phyloP scores from a whole-genome alignment of 1,139 yeast genomes.

The Suhomyces maxii region DNA sequence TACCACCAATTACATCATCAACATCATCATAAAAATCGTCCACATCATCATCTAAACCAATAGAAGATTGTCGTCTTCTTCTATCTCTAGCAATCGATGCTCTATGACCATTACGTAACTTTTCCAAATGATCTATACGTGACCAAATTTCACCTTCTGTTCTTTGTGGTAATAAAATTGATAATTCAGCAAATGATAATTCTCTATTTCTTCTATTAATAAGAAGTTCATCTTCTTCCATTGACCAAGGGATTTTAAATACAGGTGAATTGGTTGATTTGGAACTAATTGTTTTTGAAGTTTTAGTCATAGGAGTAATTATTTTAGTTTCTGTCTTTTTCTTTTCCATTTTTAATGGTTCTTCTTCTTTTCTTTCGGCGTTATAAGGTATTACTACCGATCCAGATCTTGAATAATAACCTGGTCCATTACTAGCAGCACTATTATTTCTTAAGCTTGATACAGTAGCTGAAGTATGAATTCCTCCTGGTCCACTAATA shows the following conservation, averaged over 20 bases:
- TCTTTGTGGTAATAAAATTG: constrained; percentile 69
- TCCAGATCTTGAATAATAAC: constrained; percentile 46
- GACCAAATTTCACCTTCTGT: constrained; percentile 73
- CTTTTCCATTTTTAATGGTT: constrained; percentile 20
- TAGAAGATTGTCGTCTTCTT: constrained; percentile 40
- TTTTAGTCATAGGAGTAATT: constrained; percentile 8
- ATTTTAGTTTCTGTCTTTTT: constrained; percentile 14
- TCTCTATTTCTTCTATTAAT: constrained; percentile 58
- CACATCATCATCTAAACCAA: constrained; percentile 48
- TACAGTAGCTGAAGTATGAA: constrained; percentile 34
- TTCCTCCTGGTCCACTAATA: constrained; percentile 38
- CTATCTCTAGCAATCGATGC: constrained; percentile 30
- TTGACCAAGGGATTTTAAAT: constrained; percentile 49
- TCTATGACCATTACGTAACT: constrained; percentile 43
- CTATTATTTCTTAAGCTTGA: constrained; percentile 46
- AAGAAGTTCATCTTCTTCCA: constrained; percentile 75
- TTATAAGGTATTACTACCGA: constrained; percentile 45
- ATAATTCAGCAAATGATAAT: constrained; percentile 70
- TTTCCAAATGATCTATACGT: constrained; percentile 59
- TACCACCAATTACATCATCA: constrained; percentile 39
- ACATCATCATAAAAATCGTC: constrained; percentile 46
- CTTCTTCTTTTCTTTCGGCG: constrained; percentile 34
- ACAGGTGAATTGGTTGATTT: constrained; percentile 21
- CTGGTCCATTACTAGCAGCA: constrained; percentile 27
- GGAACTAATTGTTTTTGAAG: background rate